phyloP scores from a whole-genome alignment of 805 yeast species.

The Peterozyma toletana region DNA sequence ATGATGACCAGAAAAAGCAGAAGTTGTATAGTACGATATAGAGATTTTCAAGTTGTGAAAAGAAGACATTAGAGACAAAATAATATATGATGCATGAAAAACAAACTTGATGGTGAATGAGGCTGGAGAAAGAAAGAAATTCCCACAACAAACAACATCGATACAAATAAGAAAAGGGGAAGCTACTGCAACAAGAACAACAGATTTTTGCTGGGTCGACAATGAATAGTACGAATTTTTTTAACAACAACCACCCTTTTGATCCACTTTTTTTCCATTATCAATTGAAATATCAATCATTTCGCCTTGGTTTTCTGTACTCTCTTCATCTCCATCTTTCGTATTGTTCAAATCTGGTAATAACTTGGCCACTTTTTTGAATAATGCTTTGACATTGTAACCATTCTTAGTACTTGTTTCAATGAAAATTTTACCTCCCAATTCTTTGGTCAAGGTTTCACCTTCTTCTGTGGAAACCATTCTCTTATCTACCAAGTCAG shows the following conservation, averaged over 20 bases:
- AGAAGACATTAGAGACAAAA: no score
- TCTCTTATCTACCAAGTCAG: constrained; percentile 73
- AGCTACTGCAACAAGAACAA: no score
- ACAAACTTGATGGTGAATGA: no score
- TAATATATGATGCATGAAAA: no score
- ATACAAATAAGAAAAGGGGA: no score
- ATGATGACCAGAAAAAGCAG: no score
- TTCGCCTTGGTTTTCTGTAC: constrained; percentile 2
- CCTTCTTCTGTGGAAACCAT: constrained; percentile 83
- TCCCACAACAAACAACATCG: no score
- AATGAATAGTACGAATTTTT: not conserved
- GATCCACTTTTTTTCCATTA: constrained; percentile 11
- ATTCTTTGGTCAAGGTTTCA: constrained; percentile 60
- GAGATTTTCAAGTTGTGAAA: no score
- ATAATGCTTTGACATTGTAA: constrained; percentile 82
- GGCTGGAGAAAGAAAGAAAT: no score
- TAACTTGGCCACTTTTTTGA: constrained; percentile 84
- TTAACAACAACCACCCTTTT: constrained; percentile 5
- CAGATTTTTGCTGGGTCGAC: no score
- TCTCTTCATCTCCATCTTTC: not conserved
- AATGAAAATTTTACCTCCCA: constrained; percentile 64
- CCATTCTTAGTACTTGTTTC: constrained; percentile 96
- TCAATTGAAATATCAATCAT: constrained; percentile 12
- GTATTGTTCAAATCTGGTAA: constrained; percentile 67
- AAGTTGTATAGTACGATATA: no score